These are phyloP conservation scores for Calonectria leucothoes DNA, from an alignment of 2,329 filamentous ascomycete genomes.

Conservation along the genomic window DNA sequence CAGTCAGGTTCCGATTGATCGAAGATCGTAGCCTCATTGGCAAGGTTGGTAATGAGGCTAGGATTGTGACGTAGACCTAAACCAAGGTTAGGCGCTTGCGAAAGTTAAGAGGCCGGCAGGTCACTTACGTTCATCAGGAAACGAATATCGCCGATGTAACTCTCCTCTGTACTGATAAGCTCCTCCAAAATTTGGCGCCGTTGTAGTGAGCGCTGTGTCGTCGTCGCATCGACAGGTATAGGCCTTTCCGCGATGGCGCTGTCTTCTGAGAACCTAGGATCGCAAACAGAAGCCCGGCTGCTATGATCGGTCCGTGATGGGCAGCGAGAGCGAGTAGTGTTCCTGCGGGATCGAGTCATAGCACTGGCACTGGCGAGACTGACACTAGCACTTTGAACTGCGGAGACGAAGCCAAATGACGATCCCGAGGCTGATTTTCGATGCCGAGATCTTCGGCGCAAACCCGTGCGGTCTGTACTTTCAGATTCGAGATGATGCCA, in stretches of 20 bases:
- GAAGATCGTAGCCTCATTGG: slow-evolving; percentile 74
- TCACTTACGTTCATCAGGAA: slow-evolving; percentile 83
- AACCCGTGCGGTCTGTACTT: slow-evolving; percentile 7
- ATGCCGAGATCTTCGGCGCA: slow-evolving; percentile 45
- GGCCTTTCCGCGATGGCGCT: slow-evolving; percentile 70
- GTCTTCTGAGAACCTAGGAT: slow-evolving; percentile 72
- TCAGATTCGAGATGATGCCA: slow-evolving; percentile 21
- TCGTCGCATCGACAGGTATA: slow-evolving; percentile 71
- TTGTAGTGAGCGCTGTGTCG: slow-evolving; percentile 78
- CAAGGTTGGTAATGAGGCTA: slow-evolving; percentile 76
- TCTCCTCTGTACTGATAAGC: slow-evolving; percentile 85
- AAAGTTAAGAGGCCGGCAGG: neutral
- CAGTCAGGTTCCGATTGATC: slow-evolving; percentile 82
- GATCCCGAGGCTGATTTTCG: slow-evolving; percentile 76
- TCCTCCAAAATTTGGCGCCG: slow-evolving; percentile 87
- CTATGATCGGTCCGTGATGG: slow-evolving; percentile 72
- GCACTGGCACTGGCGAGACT: slow-evolving; percentile 81
- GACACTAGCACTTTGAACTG: slow-evolving; percentile 82
- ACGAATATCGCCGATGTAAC: slow-evolving; percentile 88
- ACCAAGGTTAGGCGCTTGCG: slow-evolving; percentile 30
- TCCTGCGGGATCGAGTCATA: slow-evolving; percentile 68
- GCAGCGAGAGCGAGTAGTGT: slow-evolving; percentile 61
- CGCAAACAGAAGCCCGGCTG: slow-evolving; percentile 70
- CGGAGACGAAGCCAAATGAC: slow-evolving; percentile 84
- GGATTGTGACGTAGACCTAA: slow-evolving; percentile 79